Base-by-base conservation (phyloP, 495 filamentous ascomycete genomes). In the Diplogelasinospora grovesii region DNA sequence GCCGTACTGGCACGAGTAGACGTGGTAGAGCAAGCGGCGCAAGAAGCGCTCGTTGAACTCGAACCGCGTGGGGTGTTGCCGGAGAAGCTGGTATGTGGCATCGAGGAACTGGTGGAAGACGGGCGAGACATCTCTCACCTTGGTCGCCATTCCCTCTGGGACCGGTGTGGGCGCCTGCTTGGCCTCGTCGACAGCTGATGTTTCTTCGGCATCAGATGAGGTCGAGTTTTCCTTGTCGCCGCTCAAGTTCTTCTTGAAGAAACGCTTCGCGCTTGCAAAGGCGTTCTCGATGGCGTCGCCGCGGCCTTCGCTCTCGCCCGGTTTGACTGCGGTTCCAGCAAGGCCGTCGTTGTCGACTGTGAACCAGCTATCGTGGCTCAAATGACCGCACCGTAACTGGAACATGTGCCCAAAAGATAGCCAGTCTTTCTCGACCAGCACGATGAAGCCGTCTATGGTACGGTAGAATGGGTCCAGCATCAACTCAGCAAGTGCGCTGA, bases 61-160 rank as follows among this genome's bases (percentile, higher is more conserved):
- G 54, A 99, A 99, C 1, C 92, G 77, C 20, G 79, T 86, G 0
- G 92, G 90, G 49, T 94, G 69, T 50, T 97, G 93, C 37, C 83
- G 68, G 10, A 95, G 70, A 7, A 99, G 71, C 50, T 99, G 93
- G 48, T 89, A 97, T 4, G 87, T 88, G 14, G 87, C 86, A 53
- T 99, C 93, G 8, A 99, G 79, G 61, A 97, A 99, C 57, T 99
- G 93, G 52, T 99, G 93, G 64, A 99, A 97, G 9, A 97, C 82
- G 0, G 93, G 93, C n/a, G 84, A 89, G 2, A 90, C 86, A 57
- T 97, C 89, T 41, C 87, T 95, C 20, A 68, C 59, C 34, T 73
- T 75, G 22, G 74, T 76, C 24, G 65, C 63, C 49, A 76, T 52
- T 34, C 46, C 52, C 35, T 70, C 57, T 45, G 68, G 49, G 8